Percentiles rank a stretch among this genome's conserved stretches.
Conservation (phyloP, 1,284 basidiomycete species). For the Athelia sp. region DNA sequence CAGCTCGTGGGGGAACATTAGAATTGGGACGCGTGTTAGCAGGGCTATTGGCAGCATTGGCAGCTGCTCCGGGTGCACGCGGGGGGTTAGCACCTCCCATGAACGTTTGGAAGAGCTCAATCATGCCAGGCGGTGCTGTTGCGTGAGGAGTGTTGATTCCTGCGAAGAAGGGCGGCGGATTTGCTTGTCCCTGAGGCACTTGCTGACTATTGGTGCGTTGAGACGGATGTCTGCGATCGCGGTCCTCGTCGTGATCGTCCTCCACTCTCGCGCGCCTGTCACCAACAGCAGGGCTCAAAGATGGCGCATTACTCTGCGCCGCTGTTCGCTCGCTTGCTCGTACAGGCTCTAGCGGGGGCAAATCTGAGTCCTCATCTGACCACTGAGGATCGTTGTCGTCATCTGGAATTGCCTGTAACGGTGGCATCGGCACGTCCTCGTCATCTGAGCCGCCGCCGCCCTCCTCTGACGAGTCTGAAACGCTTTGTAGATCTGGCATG, state of each 20-base stretch:
- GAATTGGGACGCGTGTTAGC: neutral
- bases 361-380: conserved; percentile 23
- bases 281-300: no score
- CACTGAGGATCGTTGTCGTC: conserved; percentile 25
- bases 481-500: neutral
- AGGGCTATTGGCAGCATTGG: neutral
- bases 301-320: no score
- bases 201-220: conserved; percentile 27
- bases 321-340: no score
- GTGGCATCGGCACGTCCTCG: conserved; percentile 34
- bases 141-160: neutral
- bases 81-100: neutral
- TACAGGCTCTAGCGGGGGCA: conserved; percentile 19
- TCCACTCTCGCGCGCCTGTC: conserved; percentile 46
- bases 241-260: conserved; percentile 48
- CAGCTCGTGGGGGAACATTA: no score
- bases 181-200: conserved; percentile 3
- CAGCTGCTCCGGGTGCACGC: neutral
- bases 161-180: conserved; percentile 6
- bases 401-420: conserved; percentile 31
- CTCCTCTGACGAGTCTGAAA: neutral
- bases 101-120: neutral
- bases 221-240: conserved; percentile 58
- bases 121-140: neutral
- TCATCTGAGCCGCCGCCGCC: conserved; percentile 1